Percentiles rank a stretch among this genome's conserved stretches.
Conservation (phyloP, 306 rosid species). For the Cotoneaster glaucophyllus region DNA sequence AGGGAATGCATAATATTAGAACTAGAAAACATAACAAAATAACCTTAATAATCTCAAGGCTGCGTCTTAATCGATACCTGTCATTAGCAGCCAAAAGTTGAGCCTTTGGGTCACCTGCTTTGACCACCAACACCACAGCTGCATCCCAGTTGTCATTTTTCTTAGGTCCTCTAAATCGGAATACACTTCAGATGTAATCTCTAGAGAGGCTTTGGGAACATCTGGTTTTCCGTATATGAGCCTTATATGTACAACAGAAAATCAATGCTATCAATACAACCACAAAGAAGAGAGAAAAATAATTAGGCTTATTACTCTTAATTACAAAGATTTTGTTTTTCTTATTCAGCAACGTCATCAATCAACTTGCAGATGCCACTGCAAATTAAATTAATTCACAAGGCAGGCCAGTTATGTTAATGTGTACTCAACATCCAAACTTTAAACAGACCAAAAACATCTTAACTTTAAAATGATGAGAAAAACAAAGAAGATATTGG, state of each 20-base stretch:
- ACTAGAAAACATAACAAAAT: slow-evolving; percentile 16
- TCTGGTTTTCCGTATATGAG: slow-evolving; percentile 87
- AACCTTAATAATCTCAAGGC: slow-evolving; percentile 88
- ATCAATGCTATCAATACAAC: not conserved
- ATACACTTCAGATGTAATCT: slow-evolving; percentile 52
- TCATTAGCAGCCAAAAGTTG: slow-evolving; percentile 54
- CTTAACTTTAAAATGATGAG: not conserved
- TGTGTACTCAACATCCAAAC: not conserved
- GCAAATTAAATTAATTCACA: not conserved
- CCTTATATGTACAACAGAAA: slow-evolving; percentile 41
- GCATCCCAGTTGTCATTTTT: slow-evolving; percentile 66
- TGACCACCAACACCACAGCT: slow-evolving; percentile 81
- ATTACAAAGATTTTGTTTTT: not conserved
- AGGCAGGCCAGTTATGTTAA: not conserved
- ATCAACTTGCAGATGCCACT: not conserved
- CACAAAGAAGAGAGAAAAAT: not conserved
- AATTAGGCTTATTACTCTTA: not conserved
- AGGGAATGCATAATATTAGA: not conserved
- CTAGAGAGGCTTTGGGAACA: slow-evolving; percentile 73
- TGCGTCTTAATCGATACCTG: slow-evolving; percentile 83
- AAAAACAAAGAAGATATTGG: not conserved
- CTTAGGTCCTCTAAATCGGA: slow-evolving; percentile 55
- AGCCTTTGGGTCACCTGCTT: slow-evolving; percentile 83
- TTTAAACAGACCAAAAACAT: not conserved
- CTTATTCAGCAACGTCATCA: not conserved